Percentiles rank a stretch among this genome's conserved stretches.
Evolutionary conservation across 2,329 filamentous ascomycete species (phyloP).

Genomic region (Alternaria sp.): DNA sequence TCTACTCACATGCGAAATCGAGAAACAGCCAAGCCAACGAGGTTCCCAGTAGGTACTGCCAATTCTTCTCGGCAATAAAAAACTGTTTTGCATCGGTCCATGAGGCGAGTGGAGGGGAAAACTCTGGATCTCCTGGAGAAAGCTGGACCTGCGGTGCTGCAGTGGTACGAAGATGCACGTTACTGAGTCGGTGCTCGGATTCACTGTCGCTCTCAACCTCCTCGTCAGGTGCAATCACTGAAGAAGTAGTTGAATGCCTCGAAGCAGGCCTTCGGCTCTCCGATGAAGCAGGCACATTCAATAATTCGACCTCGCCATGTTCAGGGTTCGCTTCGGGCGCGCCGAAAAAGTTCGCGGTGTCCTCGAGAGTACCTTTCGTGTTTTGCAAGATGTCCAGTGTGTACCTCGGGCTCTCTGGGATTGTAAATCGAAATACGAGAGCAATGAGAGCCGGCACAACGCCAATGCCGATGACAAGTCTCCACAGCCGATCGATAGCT

Average conservation of each 20-base stretch:
- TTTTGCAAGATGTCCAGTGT: conserved; percentile 52
- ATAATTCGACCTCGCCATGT: conserved; percentile 41
- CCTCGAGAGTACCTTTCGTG: conserved; percentile 40
- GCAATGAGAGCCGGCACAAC: conserved; percentile 45
- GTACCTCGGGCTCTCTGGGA: conserved; percentile 53
- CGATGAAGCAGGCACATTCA: conserved; percentile 15
- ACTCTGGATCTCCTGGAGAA: conserved; percentile 54
- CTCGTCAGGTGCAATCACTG: conserved; percentile 39
- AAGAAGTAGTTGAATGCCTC: conserved; percentile 30
- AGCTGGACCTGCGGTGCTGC: conserved; percentile 15
- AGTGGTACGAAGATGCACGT: conserved; percentile 12
- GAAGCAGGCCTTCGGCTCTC: background rate
- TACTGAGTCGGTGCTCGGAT: conserved; percentile 26
- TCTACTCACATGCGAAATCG: conserved; percentile 43
- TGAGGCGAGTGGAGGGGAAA: conserved; percentile 52
- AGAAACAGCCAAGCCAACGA: conserved; percentile 48
- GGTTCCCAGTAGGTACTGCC: conserved; percentile 49
- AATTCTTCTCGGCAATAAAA: conserved; percentile 48
- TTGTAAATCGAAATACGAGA: conserved; percentile 50
- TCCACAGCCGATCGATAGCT: conserved; percentile 51
- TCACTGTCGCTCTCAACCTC: conserved; percentile 39
- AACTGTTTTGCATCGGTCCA: conserved; percentile 43
- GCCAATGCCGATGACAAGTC: conserved; percentile 52
- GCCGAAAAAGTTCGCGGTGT: conserved; percentile 45
- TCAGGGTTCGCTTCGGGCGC: conserved; percentile 36